Evolutionary conservation across 148 eudicot genomes (phyloP).

Genomic region (Dianthus caryophyllus): DNA sequence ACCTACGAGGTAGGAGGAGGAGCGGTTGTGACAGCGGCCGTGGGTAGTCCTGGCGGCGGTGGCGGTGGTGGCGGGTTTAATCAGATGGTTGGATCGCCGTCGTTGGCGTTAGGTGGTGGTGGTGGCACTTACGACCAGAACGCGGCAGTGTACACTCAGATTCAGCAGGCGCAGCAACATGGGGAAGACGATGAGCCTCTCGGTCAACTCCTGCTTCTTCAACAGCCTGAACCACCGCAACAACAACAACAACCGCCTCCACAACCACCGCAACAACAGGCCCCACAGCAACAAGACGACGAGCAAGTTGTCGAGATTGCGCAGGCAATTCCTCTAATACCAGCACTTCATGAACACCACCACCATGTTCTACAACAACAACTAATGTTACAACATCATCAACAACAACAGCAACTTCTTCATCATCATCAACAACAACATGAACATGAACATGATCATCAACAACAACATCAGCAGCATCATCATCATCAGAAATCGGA

Average conservation of each 20-base stretch:
- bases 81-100: slow-evolving; percentile 32
- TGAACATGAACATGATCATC: not conserved
- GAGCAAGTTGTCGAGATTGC: slow-evolving; percentile 9
- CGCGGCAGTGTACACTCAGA: slow-evolving; percentile 26
- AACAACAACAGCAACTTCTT: not conserved
- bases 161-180: slow-evolving; percentile 22
- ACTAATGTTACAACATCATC: not conserved
- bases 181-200: slow-evolving; percentile 30
- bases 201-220: slow-evolving; percentile 25
- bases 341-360: slow-evolving; percentile 12
- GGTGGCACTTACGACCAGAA: slow-evolving; percentile 28
- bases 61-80: slow-evolving; percentile 43
- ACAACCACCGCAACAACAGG: too few relatives aligned
- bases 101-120: slow-evolving; percentile 41
- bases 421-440: not conserved
- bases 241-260: slow-evolving; percentile 14
- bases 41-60: slow-evolving; percentile 16
- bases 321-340: slow-evolving; percentile 19
- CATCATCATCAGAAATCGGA: slow-evolving; percentile 31
- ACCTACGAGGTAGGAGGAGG: slow-evolving; percentile 16
- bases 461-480: slow-evolving; percentile 28
- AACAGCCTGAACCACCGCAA: slow-evolving; percentile 22
- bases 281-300: too few relatives aligned
- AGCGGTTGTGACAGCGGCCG: not conserved
- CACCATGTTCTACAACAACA: slow-evolving; percentile 5